phyloP scores from a whole-genome alignment of 495 filamentous ascomycete genomes.

The Xylaria intraflava region DNA sequence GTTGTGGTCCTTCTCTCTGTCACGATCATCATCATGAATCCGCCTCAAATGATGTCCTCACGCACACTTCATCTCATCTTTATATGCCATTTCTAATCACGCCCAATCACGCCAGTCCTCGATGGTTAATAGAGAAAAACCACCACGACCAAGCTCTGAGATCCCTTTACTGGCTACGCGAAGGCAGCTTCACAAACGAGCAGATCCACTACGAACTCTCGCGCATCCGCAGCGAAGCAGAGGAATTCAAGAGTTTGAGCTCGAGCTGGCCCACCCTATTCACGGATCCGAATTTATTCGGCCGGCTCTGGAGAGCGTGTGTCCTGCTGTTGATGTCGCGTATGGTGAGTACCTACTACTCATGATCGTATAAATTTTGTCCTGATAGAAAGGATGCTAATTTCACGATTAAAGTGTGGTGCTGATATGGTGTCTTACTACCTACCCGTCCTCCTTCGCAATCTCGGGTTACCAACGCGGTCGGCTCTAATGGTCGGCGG shows the following conservation, averaged over 20 bases:
- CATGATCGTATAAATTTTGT: too few species aligned
- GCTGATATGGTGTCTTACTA: conserved; percentile 52
- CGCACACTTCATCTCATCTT: background rate
- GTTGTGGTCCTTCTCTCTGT: too few species aligned
- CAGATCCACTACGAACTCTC: conserved; percentile 32
- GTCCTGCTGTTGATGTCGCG: conserved; percentile 50
- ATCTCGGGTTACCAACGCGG: conserved; percentile 38
- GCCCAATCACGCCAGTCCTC: conserved; percentile 23
- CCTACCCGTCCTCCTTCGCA: conserved; percentile 42
- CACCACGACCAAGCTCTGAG: conserved; percentile 29
- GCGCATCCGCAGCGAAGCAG: conserved; percentile 33
- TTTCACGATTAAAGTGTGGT: conserved; percentile 28
- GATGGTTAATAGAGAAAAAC: conserved; percentile 45
- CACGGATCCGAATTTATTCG: conserved; percentile 32
- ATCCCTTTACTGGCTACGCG: conserved; percentile 39
- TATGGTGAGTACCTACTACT: conserved; percentile 10
- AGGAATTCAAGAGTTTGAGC: conserved; percentile 24
- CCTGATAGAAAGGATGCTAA: background rate
- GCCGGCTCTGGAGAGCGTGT: conserved; percentile 39
- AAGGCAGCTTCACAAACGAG: conserved; percentile 30
- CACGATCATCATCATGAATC: too few species aligned
- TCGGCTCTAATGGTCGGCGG: conserved; percentile 42
- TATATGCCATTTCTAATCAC: background rate
- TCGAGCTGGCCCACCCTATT: conserved; percentile 35
- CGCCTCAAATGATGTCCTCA: too few species aligned